Evolutionary conservation across 108 stramenopile species (phyloP), one percentile per base, ranked within the genome.

Genomic region (Cyclotella cryptica): DNA sequence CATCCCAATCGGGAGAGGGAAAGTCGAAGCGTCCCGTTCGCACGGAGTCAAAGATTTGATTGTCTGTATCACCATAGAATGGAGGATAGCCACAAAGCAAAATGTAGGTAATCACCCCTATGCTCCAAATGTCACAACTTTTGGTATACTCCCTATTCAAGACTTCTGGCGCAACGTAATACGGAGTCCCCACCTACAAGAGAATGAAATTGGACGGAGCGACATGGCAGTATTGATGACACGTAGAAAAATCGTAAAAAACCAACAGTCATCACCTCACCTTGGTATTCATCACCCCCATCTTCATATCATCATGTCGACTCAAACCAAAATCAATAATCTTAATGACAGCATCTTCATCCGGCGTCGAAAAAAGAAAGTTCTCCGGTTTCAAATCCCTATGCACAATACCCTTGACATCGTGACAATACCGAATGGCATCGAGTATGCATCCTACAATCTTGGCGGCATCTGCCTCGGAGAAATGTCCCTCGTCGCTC

Each of bases 261-360:
- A 35, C 2, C 35, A 35, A n/a, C n/a, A 35, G 35, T 35, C 35
- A 5, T 35, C 4, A 6, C 2, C 35, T 2, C 35, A 35, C 94
- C 69, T 92, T 95, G 18, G 97, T 98, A 69, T 96, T 96, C 96
- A 98, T 93, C 47, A 93, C 86, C 24, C 88, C 88, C 41, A 87
- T 71, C 49, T 85, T 85, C 46, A 88, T 72, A 55, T 88, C 86
- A 66, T 97, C 93, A 71, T 98, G 95, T 47, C 96, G 93, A 13
- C 92, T 91, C 60, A 99, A 86, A 45, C 99, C 99, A 77, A 99
- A 99, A 75, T 99, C 99, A 77, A 99, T 98, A 75, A 99, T 97
- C 77, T 98, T 98, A 47, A 99, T 88, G 40, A 86, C 87, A 5
- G 96, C 74, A 69, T 89, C 87, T 61, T 98, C 96, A 0, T 79